These are phyloP conservation scores for Sporothrix globosa DNA, from an alignment of 2,329 filamentous ascomycete species.

Conservation along the genomic window DNA sequence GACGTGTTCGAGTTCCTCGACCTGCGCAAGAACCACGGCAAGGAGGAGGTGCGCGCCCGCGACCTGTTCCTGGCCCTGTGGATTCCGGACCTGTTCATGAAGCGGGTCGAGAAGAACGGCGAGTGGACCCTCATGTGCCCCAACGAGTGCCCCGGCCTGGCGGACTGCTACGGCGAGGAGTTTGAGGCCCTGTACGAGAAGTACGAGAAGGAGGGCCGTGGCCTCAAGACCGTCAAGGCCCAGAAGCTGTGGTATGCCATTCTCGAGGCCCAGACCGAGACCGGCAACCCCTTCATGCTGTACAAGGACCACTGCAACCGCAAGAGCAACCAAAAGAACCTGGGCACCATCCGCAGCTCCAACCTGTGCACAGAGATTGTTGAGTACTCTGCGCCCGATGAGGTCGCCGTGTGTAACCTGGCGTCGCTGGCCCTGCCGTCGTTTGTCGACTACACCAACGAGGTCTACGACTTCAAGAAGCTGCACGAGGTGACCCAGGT, in stretches of 20 bases:
- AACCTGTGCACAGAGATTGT: constrained; percentile 99
- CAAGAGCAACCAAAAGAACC: constrained; percentile 99
- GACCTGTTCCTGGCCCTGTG: constrained; percentile 97
- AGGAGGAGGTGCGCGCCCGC: constrained; percentile 95
- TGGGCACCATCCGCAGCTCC: constrained; percentile 96
- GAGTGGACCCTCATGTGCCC: constrained; percentile 99
- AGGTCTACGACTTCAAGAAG: constrained; percentile 93
- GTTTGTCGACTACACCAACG: constrained; percentile 83
- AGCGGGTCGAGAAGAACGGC: constrained; percentile 94
- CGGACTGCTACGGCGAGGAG: constrained; percentile 96
- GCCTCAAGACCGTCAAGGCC: constrained; percentile 88
- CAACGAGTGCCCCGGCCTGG: constrained; percentile 91
- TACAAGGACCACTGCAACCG: constrained; percentile 99
- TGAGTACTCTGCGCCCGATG: constrained; percentile 95
- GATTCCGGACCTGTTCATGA: constrained; percentile 99
- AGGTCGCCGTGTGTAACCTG: constrained; percentile 98
- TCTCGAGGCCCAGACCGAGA: constrained; percentile 97
- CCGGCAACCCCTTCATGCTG: constrained; percentile 98
- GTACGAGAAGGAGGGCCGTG: constrained; percentile 86
- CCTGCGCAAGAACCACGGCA: constrained; percentile 98
- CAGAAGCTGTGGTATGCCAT: constrained; percentile 99
- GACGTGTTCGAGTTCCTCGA: constrained; percentile 98
- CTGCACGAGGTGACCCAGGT: constrained; percentile 93
- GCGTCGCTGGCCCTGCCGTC: constrained; percentile 90
- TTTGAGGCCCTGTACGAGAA: constrained; percentile 93